A percentile compares a stretch with the other conserved stretches of the same genome.
phyloP scores from a whole-genome alignment of 2,329 filamentous ascomycete species.

The Penicillium sp. region DNA sequence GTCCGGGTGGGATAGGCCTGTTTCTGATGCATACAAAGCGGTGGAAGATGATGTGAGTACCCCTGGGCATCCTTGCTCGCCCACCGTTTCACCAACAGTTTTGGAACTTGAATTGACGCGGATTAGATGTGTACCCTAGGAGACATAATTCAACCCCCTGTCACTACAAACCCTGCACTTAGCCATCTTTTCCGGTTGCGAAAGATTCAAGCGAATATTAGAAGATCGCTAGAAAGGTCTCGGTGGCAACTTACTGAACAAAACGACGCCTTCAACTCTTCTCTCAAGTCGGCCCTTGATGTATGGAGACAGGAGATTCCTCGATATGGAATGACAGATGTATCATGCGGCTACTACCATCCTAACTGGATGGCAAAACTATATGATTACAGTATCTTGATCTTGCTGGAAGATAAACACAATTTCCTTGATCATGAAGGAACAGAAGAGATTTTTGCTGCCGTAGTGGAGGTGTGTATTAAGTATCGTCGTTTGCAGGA shows the following conservation, averaged over 20 bases:
- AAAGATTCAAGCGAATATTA: conserved; percentile 29
- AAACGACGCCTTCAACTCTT: conserved; percentile 11
- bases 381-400: conserved; percentile 30
- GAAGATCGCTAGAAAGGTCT: conserved; percentile 19
- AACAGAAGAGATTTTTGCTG: conserved; percentile 24
- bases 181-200: conserved; percentile 26
- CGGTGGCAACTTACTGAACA: conserved; percentile 8
- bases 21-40: conserved; percentile 24
- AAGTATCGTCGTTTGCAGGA: conserved; percentile 28
- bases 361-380: conserved; percentile 29
- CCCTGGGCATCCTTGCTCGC: not conserved
- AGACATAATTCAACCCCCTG: conserved; percentile 21
- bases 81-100: not conserved
- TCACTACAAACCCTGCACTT: conserved; percentile 21
- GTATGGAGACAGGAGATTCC: conserved; percentile 30
- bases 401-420: conserved; percentile 26
- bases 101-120: not conserved
- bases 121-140: conserved; percentile 22
- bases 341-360: conserved; percentile 24
- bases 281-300: conserved; percentile 25
- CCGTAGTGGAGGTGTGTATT: conserved; percentile 26
- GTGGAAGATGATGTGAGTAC: conserved; percentile 28
- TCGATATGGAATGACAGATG: conserved; percentile 22
- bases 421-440: conserved; percentile 24
- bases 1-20: conserved; percentile 29